phyloP scores from a whole-genome alignment of 1,284 basidiomycete species.

The Cutaneotrichosporon arboriforme region DNA sequence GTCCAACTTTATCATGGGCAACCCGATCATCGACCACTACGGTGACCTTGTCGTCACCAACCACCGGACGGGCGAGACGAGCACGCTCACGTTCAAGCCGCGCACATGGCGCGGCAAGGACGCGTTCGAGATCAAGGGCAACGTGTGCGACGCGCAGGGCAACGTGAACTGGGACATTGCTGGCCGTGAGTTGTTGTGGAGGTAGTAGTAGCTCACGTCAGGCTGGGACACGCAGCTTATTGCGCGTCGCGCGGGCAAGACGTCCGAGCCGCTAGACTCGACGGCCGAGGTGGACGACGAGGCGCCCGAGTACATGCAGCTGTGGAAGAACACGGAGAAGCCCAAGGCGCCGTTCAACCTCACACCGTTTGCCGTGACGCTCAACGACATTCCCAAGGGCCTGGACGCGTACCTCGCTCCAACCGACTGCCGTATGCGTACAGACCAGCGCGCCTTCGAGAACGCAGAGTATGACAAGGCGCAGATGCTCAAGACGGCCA shows the following conservation, averaged over 20 bases:
- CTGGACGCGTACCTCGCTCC: slow-evolving; percentile 72
- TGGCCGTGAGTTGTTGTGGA: slow-evolving; percentile 58
- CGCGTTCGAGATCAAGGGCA: slow-evolving; percentile 85
- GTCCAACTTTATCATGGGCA: slow-evolving; percentile 89
- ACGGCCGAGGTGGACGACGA: slow-evolving; percentile 33
- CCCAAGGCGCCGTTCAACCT: slow-evolving; percentile 83
- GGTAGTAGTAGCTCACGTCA: slow-evolving; percentile 11
- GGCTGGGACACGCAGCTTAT: slow-evolving; percentile 93
- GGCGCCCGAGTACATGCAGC: slow-evolving; percentile 45
- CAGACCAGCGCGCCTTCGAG: slow-evolving; percentile 94
- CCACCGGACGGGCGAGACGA: slow-evolving; percentile 86
- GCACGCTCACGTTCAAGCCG: slow-evolving; percentile 89
- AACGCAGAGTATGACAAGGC: slow-evolving; percentile 83
- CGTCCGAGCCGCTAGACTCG: slow-evolving; percentile 59
- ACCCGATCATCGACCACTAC: slow-evolving; percentile 93
- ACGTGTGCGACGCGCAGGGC: slow-evolving; percentile 65
- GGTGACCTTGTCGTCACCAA: slow-evolving; percentile 89
- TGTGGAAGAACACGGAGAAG: slow-evolving; percentile 92
- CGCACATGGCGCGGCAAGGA: slow-evolving; percentile 89
- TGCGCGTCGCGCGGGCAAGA: slow-evolving; percentile 66
- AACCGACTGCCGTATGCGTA: slow-evolving; percentile 88
- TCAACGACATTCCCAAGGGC: slow-evolving; percentile 53
- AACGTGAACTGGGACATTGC: slow-evolving; percentile 80
- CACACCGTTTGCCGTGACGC: slow-evolving; percentile 86
- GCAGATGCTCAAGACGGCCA: slow-evolving; percentile 73